phyloP scores from a whole-genome alignment of 2,329 filamentous ascomycete genomes.

The Fusarium sp. region DNA sequence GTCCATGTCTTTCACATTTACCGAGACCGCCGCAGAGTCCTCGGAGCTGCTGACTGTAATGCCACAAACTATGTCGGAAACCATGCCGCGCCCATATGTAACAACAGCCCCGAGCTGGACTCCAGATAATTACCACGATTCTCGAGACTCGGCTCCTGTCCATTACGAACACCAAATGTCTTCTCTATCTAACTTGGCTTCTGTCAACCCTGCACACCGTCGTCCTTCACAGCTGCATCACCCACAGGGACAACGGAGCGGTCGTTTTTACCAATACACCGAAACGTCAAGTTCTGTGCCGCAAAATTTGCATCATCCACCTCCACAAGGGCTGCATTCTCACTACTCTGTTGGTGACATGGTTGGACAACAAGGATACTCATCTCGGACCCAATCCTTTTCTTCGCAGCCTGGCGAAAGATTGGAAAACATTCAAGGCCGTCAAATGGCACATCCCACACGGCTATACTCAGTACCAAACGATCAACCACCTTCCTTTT shows the following conservation, averaged over 20 bases:
- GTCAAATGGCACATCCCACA: conserved; percentile 12
- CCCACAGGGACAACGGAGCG: conserved; percentile 17
- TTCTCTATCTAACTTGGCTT: conserved; percentile 39
- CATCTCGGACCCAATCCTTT: conserved; percentile 11
- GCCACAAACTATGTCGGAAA: conserved; percentile 44
- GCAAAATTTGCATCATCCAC: conserved; percentile 36
- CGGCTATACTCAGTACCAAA: conserved; percentile 19
- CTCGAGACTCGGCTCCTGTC: conserved; percentile 40
- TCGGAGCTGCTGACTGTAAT: conserved; percentile 37
- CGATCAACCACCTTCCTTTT: conserved; percentile 9
- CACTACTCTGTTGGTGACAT: conserved; percentile 16
- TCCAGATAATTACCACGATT: conserved; percentile 36
- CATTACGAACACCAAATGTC: conserved; percentile 48
- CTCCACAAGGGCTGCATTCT: conserved; percentile 17
- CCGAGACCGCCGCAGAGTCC: conserved; percentile 34
- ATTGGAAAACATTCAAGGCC: conserved; percentile 24
- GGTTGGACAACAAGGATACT: conserved; percentile 25
- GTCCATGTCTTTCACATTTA: conserved; percentile 41
- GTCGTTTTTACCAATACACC: conserved; percentile 29
- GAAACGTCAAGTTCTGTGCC: conserved; percentile 27
- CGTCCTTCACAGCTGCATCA: conserved; percentile 28
- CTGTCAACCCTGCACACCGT: conserved; percentile 31
- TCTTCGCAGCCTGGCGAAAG: conserved; percentile 5
- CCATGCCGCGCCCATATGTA: conserved; percentile 45
- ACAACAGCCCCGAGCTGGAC: conserved; percentile 36